Conservation (phyloP, 2,329 filamentous ascomycete genomes). For the Sporothrix euskadiensis region DNA sequence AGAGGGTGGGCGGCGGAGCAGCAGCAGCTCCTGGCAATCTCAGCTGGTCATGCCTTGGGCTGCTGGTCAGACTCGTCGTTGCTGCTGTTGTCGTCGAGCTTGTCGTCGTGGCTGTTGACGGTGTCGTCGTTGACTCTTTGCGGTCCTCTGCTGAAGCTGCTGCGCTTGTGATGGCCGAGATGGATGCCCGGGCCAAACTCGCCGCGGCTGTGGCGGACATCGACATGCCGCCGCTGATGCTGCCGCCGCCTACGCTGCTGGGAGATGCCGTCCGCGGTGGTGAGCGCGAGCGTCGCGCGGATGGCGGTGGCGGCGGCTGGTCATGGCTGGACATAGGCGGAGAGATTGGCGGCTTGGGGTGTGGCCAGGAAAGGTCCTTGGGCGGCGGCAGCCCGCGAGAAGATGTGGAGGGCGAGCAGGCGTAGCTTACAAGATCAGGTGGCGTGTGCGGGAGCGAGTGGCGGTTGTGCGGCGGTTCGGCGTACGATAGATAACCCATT, state of each 20-base stretch:
- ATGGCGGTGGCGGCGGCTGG: conserved; percentile 39
- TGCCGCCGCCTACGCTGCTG: conserved; percentile 42
- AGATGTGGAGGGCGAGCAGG: conserved; percentile 43
- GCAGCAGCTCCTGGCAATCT: conserved; percentile 24
- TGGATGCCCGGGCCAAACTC: conserved; percentile 14
- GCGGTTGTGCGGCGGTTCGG: conserved; percentile 54
- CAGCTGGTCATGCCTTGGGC: conserved; percentile 30
- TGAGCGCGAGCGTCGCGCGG: conserved; percentile 17
- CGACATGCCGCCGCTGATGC: conserved; percentile 41
- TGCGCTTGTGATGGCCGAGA: neutral
- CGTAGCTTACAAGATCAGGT: conserved; percentile 56
- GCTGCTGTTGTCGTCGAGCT: conserved; percentile 25
- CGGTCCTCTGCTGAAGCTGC: neutral
- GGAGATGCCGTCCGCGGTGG: conserved; percentile 1
- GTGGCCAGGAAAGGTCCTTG: conserved; percentile 49
- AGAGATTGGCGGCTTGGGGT: conserved; percentile 48
- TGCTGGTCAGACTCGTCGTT: conserved; percentile 5
- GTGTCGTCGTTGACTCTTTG: neutral
- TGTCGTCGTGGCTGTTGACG: neutral
- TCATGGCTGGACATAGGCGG: conserved; percentile 63
- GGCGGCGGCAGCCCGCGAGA: conserved; percentile 32
- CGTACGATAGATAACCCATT: conserved; percentile 58
- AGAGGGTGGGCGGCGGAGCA: conserved; percentile 31
- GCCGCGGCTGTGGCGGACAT: conserved; percentile 36
- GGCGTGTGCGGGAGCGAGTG: conserved; percentile 56